Evolutionary conservation across 768 basidiomycete species (phyloP).

Genomic region (Asterophora lycoperdoides): DNA sequence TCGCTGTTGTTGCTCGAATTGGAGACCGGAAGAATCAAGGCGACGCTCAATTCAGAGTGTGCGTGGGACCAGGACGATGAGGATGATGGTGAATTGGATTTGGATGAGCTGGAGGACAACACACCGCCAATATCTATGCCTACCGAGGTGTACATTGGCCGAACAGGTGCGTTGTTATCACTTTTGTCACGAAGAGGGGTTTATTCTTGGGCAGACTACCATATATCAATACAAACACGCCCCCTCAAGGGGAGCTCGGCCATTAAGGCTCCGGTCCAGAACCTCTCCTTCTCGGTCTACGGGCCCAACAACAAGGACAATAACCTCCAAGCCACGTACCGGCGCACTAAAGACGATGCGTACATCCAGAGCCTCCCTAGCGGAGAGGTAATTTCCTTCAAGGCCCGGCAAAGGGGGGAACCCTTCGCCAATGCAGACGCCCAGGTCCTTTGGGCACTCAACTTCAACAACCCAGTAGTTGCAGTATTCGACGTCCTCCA

Average conservation of each 20-base stretch:
- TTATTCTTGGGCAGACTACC: conserved; percentile 60
- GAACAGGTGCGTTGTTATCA: conserved; percentile 37
- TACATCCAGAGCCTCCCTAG: conserved; percentile 81
- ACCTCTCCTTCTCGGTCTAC: conserved; percentile 86
- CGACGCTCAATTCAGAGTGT: conserved; percentile 70
- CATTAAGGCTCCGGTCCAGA: conserved; percentile 54
- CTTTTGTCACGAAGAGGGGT: not conserved
- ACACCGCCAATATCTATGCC: conserved; percentile 33
- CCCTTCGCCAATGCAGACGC: conserved; percentile 23
- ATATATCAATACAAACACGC: conserved; percentile 76
- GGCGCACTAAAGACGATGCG: conserved; percentile 67
- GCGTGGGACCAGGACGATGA: conserved; percentile 66
- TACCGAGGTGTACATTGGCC: conserved; percentile 47
- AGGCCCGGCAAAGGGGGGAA: conserved; percentile 28
- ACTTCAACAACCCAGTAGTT: conserved; percentile 68
- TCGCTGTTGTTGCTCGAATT: conserved; percentile 71
- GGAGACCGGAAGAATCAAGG: conserved; percentile 77
- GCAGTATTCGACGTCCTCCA: conserved; percentile 77
- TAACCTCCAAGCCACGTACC: conserved; percentile 66
- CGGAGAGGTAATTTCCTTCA: conserved; percentile 77
- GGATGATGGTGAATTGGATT: conserved; percentile 38
- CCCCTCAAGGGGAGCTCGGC: conserved; percentile 27
- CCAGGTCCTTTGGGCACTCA: conserved; percentile 52
- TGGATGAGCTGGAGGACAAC: conserved; percentile 42
- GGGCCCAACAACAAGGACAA: conserved; percentile 89